Evolutionary conservation across 1,284 basidiomycete genomes (phyloP), one percentile per base, ranked within the genome.

Genomic region (Ceratobasidium papillatum): DNA sequence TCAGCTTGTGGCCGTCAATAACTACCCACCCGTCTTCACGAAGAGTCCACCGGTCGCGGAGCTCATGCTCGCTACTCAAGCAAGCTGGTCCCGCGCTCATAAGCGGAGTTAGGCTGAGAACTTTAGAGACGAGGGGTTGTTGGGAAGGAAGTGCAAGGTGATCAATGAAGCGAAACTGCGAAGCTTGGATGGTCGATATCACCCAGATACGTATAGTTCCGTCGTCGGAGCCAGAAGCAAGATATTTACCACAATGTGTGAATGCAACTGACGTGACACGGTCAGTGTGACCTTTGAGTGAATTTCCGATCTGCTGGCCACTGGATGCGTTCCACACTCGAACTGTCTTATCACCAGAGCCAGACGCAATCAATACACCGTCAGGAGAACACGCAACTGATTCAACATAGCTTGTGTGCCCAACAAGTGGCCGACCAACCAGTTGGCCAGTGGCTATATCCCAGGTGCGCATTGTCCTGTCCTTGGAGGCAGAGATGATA

Each of bases 11-110:
- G 27, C 8, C 8, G n/a, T 34, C 2, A 52, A 36, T 27, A 19
- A 66, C 47, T 19, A 66, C 32, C 64, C 64, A 66, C 47, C 64
- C 64, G 36, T 66, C 47, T 25, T 36, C 47, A 1, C 22, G 22
- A 17, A 49, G 12, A 4, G 43, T 36, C 64, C 64, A 66, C n/a
- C 32, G 11, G 14, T 49, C 5, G 9, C n/a, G 54, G 27, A 30
- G 8, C 22, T 25, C 22, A 17, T 27, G 7, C 3, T 27, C 19
- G 17, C 27, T 27, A 19, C 32, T 59, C 11, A 59, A 59, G 3
- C 22, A 17, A 22, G 8, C 32, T 32, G 7, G 7, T 32, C 8
- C 30, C 30, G 30, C 27, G n/a, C n/a, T n/a, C n/a, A n/a, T n/a
- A n/a, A n/a, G n/a, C n/a, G n/a, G n/a, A n/a, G n/a, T n/a, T n/a